Percentiles rank a stretch among this genome's conserved stretches.
Evolutionary conservation across 495 filamentous ascomycete genomes (phyloP).

Genomic region (Penicillium coprophilum): DNA sequence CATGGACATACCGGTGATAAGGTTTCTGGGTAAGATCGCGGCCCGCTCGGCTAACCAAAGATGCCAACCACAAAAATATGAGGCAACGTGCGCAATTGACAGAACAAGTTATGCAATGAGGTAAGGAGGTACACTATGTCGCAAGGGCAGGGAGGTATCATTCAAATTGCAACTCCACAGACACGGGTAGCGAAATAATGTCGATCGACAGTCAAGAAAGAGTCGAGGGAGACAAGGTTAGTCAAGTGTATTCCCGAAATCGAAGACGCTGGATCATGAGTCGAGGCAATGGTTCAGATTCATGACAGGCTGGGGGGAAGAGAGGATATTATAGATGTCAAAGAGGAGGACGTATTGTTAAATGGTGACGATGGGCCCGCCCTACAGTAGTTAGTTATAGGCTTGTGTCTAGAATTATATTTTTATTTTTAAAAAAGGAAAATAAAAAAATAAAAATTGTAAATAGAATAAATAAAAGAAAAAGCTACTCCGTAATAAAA

Average conservation of each 20-base stretch:
- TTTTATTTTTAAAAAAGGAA: conserved; percentile 6
- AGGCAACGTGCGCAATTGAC: conserved; percentile 25
- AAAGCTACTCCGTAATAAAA: conserved; percentile 6
- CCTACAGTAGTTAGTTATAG: conserved; percentile 16
- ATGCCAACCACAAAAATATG: conserved; percentile 20
- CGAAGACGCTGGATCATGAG: not conserved
- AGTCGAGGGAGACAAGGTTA: conserved; percentile 18
- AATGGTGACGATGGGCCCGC: conserved; percentile 16
- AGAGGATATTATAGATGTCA: conserved; percentile 33
- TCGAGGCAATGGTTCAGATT: not conserved
- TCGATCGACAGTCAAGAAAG: not conserved
- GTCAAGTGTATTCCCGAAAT: not conserved
- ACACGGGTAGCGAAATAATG: not conserved
- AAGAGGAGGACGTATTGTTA: conserved; percentile 8
- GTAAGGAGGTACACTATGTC: conserved; percentile 13
- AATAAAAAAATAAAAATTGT: conserved; percentile 12
- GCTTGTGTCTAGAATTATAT: conserved; percentile 18
- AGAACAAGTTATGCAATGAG: conserved; percentile 19
- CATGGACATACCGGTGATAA: conserved; percentile 25
- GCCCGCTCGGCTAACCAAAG: conserved; percentile 24
- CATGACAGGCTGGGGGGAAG: conserved; percentile 20
- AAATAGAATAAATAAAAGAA: conserved; percentile 16
- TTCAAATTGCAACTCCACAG: conserved; percentile 10
- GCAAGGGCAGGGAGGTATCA: conserved; percentile 8
- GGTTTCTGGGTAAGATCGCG: conserved; percentile 25